phyloP scores from a whole-genome alignment of 2,329 filamentous ascomycete genomes.

The Aspergillus hiratsukae region DNA sequence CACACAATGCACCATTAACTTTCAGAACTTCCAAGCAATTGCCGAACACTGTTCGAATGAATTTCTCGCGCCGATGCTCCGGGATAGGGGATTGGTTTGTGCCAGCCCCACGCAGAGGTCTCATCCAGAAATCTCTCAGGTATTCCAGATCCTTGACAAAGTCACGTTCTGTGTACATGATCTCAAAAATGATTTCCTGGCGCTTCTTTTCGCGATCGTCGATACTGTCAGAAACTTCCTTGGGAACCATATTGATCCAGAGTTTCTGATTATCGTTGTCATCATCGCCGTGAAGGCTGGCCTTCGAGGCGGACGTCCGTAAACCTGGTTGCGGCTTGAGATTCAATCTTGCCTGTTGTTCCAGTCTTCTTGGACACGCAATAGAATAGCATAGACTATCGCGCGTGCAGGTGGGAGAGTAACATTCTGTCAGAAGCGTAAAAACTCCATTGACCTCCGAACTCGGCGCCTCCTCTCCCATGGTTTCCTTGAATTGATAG shows the following conservation, averaged over 20 bases:
- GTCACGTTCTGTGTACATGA: constrained; percentile 97
- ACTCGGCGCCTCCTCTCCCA: constrained; percentile 66
- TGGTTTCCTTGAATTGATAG: constrained; percentile 91
- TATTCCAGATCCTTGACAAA: constrained; percentile 99
- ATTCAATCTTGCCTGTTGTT: constrained; percentile 92
- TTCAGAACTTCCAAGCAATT: constrained; percentile 93
- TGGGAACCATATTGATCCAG: constrained; percentile 98
- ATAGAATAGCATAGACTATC: constrained; percentile 98
- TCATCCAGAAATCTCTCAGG: constrained; percentile 96
- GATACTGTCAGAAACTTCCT: constrained; percentile 87
- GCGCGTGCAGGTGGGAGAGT: constrained; percentile 92
- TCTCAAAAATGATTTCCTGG: constrained; percentile 95
- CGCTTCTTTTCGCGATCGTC: constrained; percentile 92
- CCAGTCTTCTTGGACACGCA: constrained; percentile 84
- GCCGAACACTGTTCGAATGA: constrained; percentile 90
- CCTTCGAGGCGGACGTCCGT: constrained; percentile 64
- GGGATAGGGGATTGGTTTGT: constrained; percentile 75
- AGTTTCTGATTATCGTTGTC: constrained; percentile 94
- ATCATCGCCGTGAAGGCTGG: constrained; percentile 72
- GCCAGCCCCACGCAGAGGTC: constrained; percentile 73
- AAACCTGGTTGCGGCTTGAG: constrained; percentile 87
- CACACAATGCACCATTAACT: constrained; percentile 84
- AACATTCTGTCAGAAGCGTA: constrained; percentile 92
- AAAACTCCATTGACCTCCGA: constrained; percentile 93
- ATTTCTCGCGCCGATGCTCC: constrained; percentile 77